These are phyloP conservation scores for Parascedosporium putredinis DNA, from an alignment of 2,329 filamentous ascomycete species.

Conservation along the genomic window DNA sequence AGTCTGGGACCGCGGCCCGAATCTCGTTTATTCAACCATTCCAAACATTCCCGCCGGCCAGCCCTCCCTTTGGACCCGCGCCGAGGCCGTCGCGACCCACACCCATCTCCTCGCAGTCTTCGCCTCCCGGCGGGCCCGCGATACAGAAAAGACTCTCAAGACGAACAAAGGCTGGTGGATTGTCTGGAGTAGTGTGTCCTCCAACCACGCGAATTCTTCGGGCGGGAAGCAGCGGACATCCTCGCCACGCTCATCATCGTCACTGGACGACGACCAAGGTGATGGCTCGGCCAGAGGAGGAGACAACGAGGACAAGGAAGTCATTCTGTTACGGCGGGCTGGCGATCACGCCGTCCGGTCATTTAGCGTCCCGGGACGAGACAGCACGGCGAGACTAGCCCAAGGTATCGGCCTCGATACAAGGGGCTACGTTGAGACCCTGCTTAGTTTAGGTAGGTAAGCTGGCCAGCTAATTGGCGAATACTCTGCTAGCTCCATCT, in stretches of 20 bases:
- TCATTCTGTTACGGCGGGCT: conserved; percentile 49
- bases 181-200: conserved; percentile 51
- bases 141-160: conserved; percentile 53
- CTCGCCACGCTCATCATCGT: neutral
- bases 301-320: conserved; percentile 38
- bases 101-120: conserved; percentile 48
- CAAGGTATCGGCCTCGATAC: conserved; percentile 72
- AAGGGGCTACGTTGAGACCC: conserved; percentile 60
- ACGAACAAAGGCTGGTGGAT: conserved; percentile 61
- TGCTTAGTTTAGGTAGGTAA: conserved; percentile 31
- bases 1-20: conserved; percentile 46
- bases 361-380: conserved; percentile 23
- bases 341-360: conserved; percentile 41
- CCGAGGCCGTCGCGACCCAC: conserved; percentile 56
- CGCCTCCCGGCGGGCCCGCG: conserved; percentile 26
- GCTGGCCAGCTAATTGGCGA: neutral
- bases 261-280: neutral
- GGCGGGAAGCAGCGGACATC: neutral
- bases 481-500: too few species aligned
- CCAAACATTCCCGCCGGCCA: conserved; percentile 50
- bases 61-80: conserved; percentile 40
- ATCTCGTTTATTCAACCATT: conserved; percentile 52
- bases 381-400: conserved; percentile 43
- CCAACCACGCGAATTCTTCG: too few species aligned
- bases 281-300: neutral